Evolutionary conservation across 2,329 filamentous ascomycete genomes (phyloP).

Genomic region (Endothia cerciana): DNA sequence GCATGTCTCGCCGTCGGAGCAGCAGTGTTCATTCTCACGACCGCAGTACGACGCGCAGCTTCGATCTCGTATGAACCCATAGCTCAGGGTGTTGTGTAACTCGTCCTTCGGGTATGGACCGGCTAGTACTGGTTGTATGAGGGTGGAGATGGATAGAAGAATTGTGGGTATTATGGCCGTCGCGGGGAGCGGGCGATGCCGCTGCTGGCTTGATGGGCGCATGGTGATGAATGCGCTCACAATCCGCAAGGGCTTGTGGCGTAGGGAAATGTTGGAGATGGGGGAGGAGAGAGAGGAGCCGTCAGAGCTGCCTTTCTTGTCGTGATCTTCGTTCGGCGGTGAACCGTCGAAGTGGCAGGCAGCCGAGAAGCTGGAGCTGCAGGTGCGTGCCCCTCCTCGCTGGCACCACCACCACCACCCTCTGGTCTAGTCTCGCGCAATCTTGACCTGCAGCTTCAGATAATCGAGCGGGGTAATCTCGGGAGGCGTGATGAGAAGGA

Average conservation of each 20-base stretch:
- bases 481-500: neutral
- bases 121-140: conserved; percentile 46
- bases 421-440: neutral
- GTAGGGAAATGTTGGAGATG: neutral
- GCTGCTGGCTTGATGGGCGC: conserved; percentile 12
- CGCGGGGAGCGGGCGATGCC: conserved; percentile 15
- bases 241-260: neutral
- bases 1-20: conserved; percentile 52
- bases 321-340: neutral
- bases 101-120: conserved; percentile 55
- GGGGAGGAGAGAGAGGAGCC: neutral
- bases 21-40: conserved; percentile 59
- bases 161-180: conserved; percentile 14
- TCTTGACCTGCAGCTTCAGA: neutral
- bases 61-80: conserved; percentile 54
- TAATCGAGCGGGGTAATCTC: neutral
- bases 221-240: conserved; percentile 21
- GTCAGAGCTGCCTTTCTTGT: conserved; percentile 2
- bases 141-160: conserved; percentile 40
- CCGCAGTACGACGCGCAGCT: conserved; percentile 59
- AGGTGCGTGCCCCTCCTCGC: conserved; percentile 24
- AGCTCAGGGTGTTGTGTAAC: conserved; percentile 49
- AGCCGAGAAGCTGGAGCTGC: conserved; percentile 23
- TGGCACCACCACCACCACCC: conserved; percentile 21
- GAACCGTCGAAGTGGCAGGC: conserved; percentile 9